Evolutionary conservation across 2,329 filamentous ascomycete genomes (phyloP).

Genomic region (Pyrenochaeta sp.): DNA sequence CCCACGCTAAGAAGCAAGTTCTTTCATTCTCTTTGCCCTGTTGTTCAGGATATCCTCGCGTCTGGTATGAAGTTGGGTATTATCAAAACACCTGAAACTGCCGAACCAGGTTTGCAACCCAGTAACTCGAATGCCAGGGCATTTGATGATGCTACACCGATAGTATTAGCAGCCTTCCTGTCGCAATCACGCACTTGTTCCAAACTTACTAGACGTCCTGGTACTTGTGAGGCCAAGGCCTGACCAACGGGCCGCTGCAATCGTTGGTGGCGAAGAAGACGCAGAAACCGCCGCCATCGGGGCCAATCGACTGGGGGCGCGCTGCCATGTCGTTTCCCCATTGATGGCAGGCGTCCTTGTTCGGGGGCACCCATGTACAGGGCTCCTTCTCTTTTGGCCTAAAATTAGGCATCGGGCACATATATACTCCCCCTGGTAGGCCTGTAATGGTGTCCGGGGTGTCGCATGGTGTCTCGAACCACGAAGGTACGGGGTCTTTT

Average conservation of each 20-base stretch:
- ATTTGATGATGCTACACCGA: not conserved
- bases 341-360: too few species aligned
- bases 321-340: too few species aligned
- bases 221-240: too few species aligned
- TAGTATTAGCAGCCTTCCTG: not conserved
- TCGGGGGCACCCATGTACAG: too few species aligned
- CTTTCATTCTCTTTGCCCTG: too few species aligned
- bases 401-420: not conserved
- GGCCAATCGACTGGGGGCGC: not conserved
- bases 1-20: too few species aligned
- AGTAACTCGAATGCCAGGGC: not conserved
- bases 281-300: not conserved
- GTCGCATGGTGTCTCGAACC: too few species aligned
- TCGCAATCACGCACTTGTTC: not conserved
- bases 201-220: not conserved
- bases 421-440: not conserved
- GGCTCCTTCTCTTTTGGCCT: too few species aligned
- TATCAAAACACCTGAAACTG: not conserved
- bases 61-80: too few species aligned
- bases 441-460: too few species aligned
- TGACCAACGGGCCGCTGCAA: not conserved
- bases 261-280: not conserved
- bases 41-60: too few species aligned
- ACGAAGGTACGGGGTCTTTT: too few species aligned
- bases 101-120: not conserved